phyloP scores from a whole-genome alignment of 2,329 filamentous ascomycete species.

The Epichloe sibirici region DNA sequence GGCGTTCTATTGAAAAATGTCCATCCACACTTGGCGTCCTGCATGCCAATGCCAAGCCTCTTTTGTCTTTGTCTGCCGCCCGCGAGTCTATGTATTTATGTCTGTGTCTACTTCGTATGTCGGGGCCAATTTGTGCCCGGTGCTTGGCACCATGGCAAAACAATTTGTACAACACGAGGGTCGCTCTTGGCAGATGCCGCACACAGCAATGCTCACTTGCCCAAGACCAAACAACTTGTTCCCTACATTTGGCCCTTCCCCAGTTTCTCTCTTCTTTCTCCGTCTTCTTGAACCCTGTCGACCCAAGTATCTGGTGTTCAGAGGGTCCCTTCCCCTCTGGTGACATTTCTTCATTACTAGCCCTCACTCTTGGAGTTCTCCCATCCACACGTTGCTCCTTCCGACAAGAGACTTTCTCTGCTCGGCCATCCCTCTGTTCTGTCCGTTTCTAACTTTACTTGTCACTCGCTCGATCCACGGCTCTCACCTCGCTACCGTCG shows the following conservation, averaged over 20 bases:
- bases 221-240: too few species aligned
- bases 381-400: background rate
- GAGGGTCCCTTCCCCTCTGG: background rate
- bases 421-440: background rate
- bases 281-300: background rate
- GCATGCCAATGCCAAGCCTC: background rate
- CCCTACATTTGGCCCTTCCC: background rate
- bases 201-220: too few species aligned
- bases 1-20: background rate
- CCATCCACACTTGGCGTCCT: too few species aligned
- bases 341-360: background rate
- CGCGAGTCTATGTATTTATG: background rate
- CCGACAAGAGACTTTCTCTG: background rate
- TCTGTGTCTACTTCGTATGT: too few species aligned
- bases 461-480: background rate
- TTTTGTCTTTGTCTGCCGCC: background rate
- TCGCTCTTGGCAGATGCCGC: too few species aligned
- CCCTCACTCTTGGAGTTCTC: background rate
- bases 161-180: too few species aligned
- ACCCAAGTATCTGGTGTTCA: background rate
- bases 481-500: background rate
- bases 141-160: too few species aligned
- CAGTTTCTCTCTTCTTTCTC: background rate
- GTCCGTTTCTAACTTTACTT: background rate
- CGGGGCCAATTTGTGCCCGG: too few species aligned